Evolutionary conservation across 768 basidiomycete genomes (phyloP).

Genomic region (Stropharia rugosoannulata): DNA sequence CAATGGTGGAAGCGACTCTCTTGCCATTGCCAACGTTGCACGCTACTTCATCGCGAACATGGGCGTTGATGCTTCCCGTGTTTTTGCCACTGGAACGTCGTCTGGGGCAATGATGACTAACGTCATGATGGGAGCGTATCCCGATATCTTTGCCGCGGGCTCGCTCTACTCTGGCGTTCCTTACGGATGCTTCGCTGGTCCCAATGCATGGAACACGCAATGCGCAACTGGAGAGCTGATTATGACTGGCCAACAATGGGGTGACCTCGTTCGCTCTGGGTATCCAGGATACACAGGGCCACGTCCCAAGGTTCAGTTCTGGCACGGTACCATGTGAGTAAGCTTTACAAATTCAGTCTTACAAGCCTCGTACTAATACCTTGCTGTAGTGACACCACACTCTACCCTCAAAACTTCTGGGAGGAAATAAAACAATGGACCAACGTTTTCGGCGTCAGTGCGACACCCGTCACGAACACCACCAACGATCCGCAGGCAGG

Average conservation of each 20-base stretch:
- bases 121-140: conserved; percentile 51
- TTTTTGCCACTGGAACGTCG: conserved; percentile 51
- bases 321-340: conserved; percentile 50
- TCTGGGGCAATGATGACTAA: conserved; percentile 65
- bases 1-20: conserved; percentile 54
- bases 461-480: conserved; percentile 41
- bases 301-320: conserved; percentile 51
- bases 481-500: conserved; percentile 40
- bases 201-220: conserved; percentile 41
- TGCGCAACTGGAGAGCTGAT: conserved; percentile 45
- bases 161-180: conserved; percentile 51
- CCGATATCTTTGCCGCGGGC: conserved; percentile 51
- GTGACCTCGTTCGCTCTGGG: conserved; percentile 40
- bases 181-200: conserved; percentile 50
- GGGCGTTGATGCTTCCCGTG: conserved; percentile 41
- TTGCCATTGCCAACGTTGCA: conserved; percentile 45
- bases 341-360: background rate
- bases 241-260: conserved; percentile 48
- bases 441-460: conserved; percentile 47
- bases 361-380: background rate
- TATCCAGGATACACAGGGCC: conserved; percentile 56
- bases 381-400: conserved; percentile 43
- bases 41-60: conserved; percentile 47
- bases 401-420: conserved; percentile 49
- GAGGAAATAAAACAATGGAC: conserved; percentile 61